Evolutionary conservation across 768 basidiomycete species (phyloP), one percentile per base, ranked within the genome.

Genomic region (Clitopilus hobsonii): DNA sequence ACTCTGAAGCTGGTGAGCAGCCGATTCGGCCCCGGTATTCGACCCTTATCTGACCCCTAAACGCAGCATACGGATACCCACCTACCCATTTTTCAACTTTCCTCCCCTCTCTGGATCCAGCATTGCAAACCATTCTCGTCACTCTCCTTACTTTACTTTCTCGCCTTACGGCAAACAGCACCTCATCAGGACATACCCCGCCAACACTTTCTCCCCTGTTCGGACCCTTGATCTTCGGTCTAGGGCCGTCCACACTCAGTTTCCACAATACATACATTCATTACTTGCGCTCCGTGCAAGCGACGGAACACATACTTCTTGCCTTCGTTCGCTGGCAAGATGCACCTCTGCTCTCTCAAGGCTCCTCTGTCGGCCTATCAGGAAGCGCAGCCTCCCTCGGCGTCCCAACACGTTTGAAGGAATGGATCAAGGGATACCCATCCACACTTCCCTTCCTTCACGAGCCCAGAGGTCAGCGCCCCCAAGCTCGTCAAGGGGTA

Each of bases 251-350:
- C 24, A 73, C 75, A 1, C 70, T 78, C 51, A 70, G 76, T 5
- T 80, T 80, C 63, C 77, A 77, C 56, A 75, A 79, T 64, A 70
- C 77, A 1, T 80, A 80, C 61, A 63, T 74, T 6, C 77, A 77
- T 63, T 98, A 93, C 67, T 82, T 96, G 27, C 86, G 89, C 45
- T 80, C 91, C 14, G 86, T 88, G 3, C 84, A 86, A 29, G 96
- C 95, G 1, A 90, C 89, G 62, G 96, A 99, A 66, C 96, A 99
- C 60, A 75, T 99, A 49, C 74, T 98, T n/a, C 81, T 98, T 11
- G 81, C 91, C 0, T 96, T 88, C 68, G 87, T 98, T 55, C 84
- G 95, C 26, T 89, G 85, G 76, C 86, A 92, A 61, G 84, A 88
- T 55, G 75, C 81, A 4, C 79, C 82, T 24, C 74, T n/a, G 4